Conservation (phyloP, 208 protist genomes). For the Trypanosoma conorhini region DNA sequence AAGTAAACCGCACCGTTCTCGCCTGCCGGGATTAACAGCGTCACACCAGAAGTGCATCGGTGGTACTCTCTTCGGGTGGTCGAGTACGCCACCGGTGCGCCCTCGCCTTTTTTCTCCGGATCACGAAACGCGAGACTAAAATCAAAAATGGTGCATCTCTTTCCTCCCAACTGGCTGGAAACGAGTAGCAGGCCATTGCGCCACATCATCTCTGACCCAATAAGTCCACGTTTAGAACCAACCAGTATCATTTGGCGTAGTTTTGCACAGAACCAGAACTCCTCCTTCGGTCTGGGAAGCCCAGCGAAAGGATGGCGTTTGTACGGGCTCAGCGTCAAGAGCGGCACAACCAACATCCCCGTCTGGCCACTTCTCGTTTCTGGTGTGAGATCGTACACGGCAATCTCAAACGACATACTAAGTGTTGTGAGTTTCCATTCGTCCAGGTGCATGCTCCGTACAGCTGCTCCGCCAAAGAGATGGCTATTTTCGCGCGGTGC, state of each 20-base stretch:
- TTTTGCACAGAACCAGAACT: not conserved
- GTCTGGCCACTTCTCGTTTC: not conserved
- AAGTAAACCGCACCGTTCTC: not conserved
- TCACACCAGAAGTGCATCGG: not conserved
- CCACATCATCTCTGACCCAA: constrained; percentile 16
- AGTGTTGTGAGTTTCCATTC: constrained; percentile 38
- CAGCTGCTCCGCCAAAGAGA: not conserved
- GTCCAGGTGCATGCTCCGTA: constrained; percentile 27
- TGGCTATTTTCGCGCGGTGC: constrained; percentile 1
- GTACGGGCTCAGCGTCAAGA: constrained; percentile 23
- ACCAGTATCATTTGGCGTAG: not conserved
- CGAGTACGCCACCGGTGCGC: not conserved
- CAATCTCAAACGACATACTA: constrained; percentile 24
- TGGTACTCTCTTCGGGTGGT: constrained; percentile 2
- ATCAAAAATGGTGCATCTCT: constrained; percentile 16
- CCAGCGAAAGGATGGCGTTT: constrained; percentile 1
- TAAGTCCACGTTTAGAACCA: not conserved
- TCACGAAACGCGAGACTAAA: constrained; percentile 17
- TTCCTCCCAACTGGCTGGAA: not conserved
- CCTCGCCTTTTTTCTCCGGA: not conserved
- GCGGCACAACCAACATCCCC: constrained; percentile 13
- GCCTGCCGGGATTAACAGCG: too few species aligned
- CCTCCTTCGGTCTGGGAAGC: not conserved
- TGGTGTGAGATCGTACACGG: constrained; percentile 30
- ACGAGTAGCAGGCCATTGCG: constrained; percentile 20